Base-by-base conservation (phyloP, 352 stramenopile genomes). In the Pythium monospermum region DNA sequence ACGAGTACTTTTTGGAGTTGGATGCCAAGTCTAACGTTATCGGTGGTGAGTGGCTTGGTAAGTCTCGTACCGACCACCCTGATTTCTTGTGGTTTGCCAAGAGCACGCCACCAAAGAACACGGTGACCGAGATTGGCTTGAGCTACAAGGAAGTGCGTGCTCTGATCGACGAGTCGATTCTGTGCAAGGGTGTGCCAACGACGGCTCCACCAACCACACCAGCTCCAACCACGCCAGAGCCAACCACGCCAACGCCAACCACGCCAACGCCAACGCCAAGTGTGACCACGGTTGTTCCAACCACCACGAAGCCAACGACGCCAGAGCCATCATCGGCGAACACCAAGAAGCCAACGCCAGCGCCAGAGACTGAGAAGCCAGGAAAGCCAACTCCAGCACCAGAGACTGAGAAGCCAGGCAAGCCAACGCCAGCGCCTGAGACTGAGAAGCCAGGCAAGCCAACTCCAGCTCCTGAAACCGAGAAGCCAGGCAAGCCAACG, bases 21-120 rank as follows among this genome's bases (percentile, higher is more conserved):
- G 69, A 91, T 55, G 65, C 64, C n/a, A 57, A 57, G 6, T 71
- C 76, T 42, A 64, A 82, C 46, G 83, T 90, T 59, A 64, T 87
- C 12, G 79, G 79, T 39, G 79, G 79, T 3, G 79, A 90, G 54
- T 90, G 79, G 79, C 26, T 90, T 26, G 59, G 53, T 10, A 65
- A 53, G 3, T 85, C 75, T 39, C 78, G 69, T 39, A 53, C 47
- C 8, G 70, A 76, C 43, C 79, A 90, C 53, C 70, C 73, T 0
- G 79, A 90, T 38, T 90, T 90, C 48, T 38, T 87, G 2, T 90
- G 79, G 79, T 71, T 90, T 15, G 63, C 69, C 11, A 67, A 70
- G 15, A 3, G 15, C 15, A 54, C 53, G 46, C 57, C 57, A 3
- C 11, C 1, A 3, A 6, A n/a, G 6, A 28, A 44, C 28, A 21